phyloP scores from a whole-genome alignment of 305 asterid genomes.

The Caryopteris hybrid region DNA sequence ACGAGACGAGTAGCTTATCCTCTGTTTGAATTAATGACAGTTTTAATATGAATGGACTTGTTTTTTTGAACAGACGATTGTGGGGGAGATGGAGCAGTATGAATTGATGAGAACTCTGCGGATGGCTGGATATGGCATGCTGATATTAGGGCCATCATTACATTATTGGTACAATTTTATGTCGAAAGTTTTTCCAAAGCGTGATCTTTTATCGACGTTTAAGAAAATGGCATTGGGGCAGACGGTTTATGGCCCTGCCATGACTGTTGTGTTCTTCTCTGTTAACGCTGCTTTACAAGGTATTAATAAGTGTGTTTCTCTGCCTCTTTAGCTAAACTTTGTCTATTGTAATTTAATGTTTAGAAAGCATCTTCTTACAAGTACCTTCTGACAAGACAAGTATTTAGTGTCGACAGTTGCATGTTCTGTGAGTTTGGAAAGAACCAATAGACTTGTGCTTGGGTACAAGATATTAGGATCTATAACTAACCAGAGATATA shows the following conservation, averaged over 20 bases:
- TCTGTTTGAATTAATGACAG: background rate
- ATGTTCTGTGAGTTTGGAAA: too few species aligned
- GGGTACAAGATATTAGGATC: background rate
- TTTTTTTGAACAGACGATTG: conserved; percentile 41
- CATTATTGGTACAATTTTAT: conserved; percentile 86
- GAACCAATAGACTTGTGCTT: too few species aligned
- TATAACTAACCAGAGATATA: background rate
- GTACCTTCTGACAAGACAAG: too few species aligned
- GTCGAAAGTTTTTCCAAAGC: conserved; percentile 53
- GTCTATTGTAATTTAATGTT: background rate
- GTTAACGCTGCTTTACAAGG: conserved; percentile 86
- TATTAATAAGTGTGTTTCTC: conserved; percentile 8
- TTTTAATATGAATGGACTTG: too few species aligned
- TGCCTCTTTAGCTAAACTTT: background rate
- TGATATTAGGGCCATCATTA: conserved; percentile 83
- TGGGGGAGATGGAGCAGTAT: conserved; percentile 46
- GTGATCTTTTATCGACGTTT: conserved; percentile 64
- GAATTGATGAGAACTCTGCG: conserved; percentile 62
- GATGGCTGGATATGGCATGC: conserved; percentile 89
- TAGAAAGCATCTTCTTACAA: background rate
- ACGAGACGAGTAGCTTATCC: background rate
- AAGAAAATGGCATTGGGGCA: conserved; percentile 80
- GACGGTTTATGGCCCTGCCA: conserved; percentile 61
- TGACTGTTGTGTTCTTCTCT: conserved; percentile 77
- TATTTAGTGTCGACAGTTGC: too few species aligned